Conservation (phyloP, 2,329 filamentous ascomycete genomes). For the Tolypocladium tropicale region DNA sequence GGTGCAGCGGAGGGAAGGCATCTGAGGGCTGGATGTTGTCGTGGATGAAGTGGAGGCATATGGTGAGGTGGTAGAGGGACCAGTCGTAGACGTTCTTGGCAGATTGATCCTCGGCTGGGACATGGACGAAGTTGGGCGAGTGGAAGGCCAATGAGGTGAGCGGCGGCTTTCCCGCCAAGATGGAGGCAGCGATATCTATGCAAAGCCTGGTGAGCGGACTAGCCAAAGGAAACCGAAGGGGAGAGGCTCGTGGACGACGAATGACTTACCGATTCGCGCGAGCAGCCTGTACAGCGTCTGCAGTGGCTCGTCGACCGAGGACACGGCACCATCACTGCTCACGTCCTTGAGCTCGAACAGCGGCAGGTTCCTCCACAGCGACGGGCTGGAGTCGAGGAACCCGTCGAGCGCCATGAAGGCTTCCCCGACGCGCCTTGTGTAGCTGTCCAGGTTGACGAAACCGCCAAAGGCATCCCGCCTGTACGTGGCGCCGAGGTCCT, state of each 20-base stretch:
- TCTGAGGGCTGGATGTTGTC: not conserved
- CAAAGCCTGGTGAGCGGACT: too few relatives aligned
- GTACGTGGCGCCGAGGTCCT: not conserved
- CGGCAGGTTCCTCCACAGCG: not conserved
- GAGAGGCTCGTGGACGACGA: too few relatives aligned
- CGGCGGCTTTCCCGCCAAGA: not conserved
- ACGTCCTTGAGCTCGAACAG: not conserved
- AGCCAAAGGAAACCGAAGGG: not conserved
- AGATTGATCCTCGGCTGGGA: not conserved
- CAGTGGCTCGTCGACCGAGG: not conserved
- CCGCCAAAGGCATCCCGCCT: not conserved
- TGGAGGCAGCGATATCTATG: not conserved
- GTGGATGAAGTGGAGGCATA: not conserved
- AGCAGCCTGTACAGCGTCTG: not conserved
- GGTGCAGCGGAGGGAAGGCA: not conserved
- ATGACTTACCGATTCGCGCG: not conserved
- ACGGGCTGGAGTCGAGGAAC: slow-evolving; percentile 5
- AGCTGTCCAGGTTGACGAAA: not conserved
- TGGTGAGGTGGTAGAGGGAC: not conserved
- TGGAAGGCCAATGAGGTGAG: not conserved
- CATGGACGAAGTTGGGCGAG: not conserved
- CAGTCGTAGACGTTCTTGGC: not conserved
- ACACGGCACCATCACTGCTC: not conserved
- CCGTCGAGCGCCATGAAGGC: slow-evolving; percentile 2
- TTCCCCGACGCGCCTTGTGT: not conserved